These are phyloP conservation scores for Lathyrus oleraceus DNA, from an alignment of 306 rosid genomes.

Conservation along the genomic window DNA sequence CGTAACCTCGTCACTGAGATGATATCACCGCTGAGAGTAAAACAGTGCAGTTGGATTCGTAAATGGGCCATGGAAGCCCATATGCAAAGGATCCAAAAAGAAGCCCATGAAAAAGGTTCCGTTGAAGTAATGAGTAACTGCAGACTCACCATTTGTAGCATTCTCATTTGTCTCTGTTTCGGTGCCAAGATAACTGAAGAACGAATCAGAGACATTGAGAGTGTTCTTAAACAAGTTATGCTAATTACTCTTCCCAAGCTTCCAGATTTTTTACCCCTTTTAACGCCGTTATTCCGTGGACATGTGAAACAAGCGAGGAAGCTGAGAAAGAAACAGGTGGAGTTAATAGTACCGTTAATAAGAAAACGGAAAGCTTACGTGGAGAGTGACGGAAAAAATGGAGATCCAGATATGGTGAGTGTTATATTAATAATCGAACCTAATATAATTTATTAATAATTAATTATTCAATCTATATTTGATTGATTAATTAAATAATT, in stretches of 20 bases:
- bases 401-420: constrained; percentile 52
- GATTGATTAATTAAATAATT: too few relatives aligned
- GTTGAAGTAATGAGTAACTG: constrained; percentile 80
- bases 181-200: constrained; percentile 74
- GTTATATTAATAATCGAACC: fast-evolving
- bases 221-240: constrained; percentile 79
- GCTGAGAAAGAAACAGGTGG: constrained; percentile 66
- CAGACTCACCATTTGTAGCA: constrained; percentile 79
- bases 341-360: constrained; percentile 67
- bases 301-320: constrained; percentile 57
- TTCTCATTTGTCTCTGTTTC: constrained; percentile 80
- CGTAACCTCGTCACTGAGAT: constrained; percentile 85
- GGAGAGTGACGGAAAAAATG: constrained; percentile 37
- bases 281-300: constrained; percentile 65
- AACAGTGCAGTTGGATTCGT: constrained; percentile 88
- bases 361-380: constrained; percentile 62
- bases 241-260: constrained; percentile 68
- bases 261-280: constrained; percentile 76
- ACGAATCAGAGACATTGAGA: constrained; percentile 62
- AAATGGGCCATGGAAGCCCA: constrained; percentile 86
- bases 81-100: constrained; percentile 49
- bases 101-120: constrained; percentile 49
- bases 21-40: constrained; percentile 64
- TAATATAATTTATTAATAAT: too few relatives aligned
- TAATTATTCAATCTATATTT: too few relatives aligned